Conservation (phyloP, 371 early-diverging fungal species). For the Dentiscutata heterogama region DNA sequence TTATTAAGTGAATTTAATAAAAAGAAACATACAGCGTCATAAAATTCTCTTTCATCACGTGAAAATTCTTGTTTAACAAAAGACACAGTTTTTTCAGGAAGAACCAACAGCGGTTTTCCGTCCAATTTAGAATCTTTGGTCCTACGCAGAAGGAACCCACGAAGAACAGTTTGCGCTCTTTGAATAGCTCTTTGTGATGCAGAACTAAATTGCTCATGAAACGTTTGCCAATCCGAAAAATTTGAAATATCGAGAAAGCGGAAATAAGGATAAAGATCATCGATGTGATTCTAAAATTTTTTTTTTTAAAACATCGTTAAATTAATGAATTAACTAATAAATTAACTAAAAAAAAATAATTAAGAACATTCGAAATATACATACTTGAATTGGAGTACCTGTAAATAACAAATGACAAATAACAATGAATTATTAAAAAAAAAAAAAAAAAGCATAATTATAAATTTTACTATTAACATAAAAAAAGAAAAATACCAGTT, state of each 20-base stretch:
- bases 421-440: not conserved
- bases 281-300: conserved; percentile 77
- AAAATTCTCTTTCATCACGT: conserved; percentile 66
- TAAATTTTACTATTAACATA: not conserved
- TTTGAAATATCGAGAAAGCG: conserved; percentile 73
- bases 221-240: not conserved
- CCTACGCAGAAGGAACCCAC: not conserved
- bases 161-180: not conserved
- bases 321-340: conserved; percentile 50
- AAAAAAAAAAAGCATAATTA: too few species aligned
- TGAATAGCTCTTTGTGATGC: not conserved
- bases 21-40: conserved; percentile 52
- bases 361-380: too few species aligned
- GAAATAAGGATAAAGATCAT: conserved; percentile 86
- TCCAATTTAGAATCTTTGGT: conserved; percentile 11
- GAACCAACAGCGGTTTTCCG: not conserved
- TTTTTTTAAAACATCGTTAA: not conserved
- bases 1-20: too few species aligned
- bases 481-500: conserved; percentile 74
- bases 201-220: not conserved
- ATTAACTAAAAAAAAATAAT: too few species aligned
- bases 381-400: conserved; percentile 38
- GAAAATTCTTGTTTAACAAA: conserved; percentile 61
- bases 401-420: too few species aligned
- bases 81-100: not conserved